These are phyloP conservation scores for Sporothrix dimorphospora DNA, from an alignment of 2,329 filamentous ascomycete species.

Conservation along the genomic window DNA sequence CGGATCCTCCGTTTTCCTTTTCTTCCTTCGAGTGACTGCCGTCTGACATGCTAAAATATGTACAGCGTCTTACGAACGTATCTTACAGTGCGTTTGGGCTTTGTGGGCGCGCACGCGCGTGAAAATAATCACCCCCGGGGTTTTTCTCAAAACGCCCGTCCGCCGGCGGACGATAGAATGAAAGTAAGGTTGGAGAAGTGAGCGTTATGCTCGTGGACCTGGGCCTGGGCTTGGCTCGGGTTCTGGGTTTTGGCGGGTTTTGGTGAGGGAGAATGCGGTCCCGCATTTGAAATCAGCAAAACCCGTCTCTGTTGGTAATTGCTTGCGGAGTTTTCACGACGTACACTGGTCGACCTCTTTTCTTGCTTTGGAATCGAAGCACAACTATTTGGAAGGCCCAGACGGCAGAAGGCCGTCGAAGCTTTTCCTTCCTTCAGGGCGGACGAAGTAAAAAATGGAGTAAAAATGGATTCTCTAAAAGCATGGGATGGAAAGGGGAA, in stretches of 20 bases:
- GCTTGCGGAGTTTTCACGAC: no score
- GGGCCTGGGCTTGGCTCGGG: neutral
- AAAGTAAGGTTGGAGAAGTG: neutral
- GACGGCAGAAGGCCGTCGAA: constrained; percentile 7
- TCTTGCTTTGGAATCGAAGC: constrained; percentile 1
- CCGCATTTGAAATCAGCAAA: constrained; percentile 23
- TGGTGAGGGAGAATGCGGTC: constrained; percentile 4
- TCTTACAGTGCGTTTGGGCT: neutral
- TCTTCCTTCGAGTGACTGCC: neutral
- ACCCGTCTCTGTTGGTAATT: neutral
- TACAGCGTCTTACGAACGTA: neutral
- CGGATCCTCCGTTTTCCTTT: neutral
- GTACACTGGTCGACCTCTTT: neutral
- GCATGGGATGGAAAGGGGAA: constrained; percentile 1
- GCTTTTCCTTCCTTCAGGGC: neutral
- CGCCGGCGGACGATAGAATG: constrained; percentile 5
- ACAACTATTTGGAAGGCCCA: constrained; percentile 3
- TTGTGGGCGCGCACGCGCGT: neutral
- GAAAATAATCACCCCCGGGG: neutral
- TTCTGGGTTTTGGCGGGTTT: neutral
- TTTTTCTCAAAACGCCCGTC: constrained; percentile 8
- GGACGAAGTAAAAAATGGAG: neutral
- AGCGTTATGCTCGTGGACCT: constrained; percentile 4
- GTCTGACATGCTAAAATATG: neutral
- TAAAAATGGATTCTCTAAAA: neutral